Evolutionary conservation across 75 land plant genomes (phyloP).

Genomic region (Selaginella tamariscina): DNA sequence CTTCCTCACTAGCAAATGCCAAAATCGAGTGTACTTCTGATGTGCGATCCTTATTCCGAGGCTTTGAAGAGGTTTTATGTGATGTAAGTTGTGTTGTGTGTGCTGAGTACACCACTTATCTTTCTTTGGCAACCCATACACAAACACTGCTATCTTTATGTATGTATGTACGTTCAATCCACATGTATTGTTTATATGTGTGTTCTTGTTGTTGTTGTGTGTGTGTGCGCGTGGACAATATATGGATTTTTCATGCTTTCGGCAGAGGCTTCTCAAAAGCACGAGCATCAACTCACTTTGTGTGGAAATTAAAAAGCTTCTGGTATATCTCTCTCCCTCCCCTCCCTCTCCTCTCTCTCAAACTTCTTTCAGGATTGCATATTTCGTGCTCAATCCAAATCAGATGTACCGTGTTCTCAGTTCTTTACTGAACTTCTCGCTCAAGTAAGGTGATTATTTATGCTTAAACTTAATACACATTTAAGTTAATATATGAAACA

Average conservation of each 20-base stretch:
- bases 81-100: constrained; percentile 25
- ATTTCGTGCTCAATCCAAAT: constrained; percentile 17
- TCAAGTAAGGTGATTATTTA: constrained; percentile 17
- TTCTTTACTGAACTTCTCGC: constrained; percentile 14
- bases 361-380: constrained; percentile 15
- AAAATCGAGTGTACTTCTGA: constrained; percentile 29
- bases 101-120: not conserved
- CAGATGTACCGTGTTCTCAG: constrained; percentile 15
- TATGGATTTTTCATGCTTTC: no score
- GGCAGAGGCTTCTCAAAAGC: not conserved
- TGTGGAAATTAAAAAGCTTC: not conserved
- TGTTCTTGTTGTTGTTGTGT: no score
- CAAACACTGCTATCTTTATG: no score
- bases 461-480: not conserved
- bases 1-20: constrained; percentile 18
- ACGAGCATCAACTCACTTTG: not conserved
- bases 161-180: no score
- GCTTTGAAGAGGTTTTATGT: constrained; percentile 28
- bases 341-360: not conserved
- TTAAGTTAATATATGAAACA: no score
- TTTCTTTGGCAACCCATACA: no score
- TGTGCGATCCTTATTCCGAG: constrained; percentile 21
- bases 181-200: no score
- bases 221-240: no score
- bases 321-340: not conserved